Evolutionary conservation across 257 asterid species (phyloP), one percentile per base, ranked within the genome.

Genomic region (Lycium ferocissimum): DNA sequence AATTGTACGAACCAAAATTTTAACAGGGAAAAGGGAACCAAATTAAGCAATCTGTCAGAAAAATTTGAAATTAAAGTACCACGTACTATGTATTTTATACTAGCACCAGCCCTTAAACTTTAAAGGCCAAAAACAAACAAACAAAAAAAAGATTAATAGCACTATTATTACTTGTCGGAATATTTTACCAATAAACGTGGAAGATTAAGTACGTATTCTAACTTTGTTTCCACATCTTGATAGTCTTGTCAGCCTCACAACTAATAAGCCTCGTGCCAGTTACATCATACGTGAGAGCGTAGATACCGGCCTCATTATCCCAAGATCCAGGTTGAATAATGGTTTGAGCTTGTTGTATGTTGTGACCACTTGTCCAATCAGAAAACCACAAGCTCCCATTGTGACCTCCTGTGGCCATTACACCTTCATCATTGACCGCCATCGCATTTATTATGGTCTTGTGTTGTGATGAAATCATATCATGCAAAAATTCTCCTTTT

Each of bases 331-430:
- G 98, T 84, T 96, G 98, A 86, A 92, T 97, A 51, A 94, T 93
- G 3, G 98, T 94, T 83, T 93, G 97, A 80, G 94, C 85, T 91
- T 94, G 98, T 89, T 95, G 99, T 84, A 94, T 92, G 90, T 95
- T 96, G 85, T 95, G 97, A 45, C 99, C 98, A 26, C 98, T 96
- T 79, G 40, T 91, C 98, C 99, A 96, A 86, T 96, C 97, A 97
- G 97, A 95, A 91, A 95, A 96, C 98, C 98, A 95, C 87, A 96
- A 81, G 59, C 98, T 96, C 84, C 99, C 99, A 72, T 96, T 95
- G 63, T 96, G 97, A 95, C 99, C 99, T 89, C 94, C 99, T 18
- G 98, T 97, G 85, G 93, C 93, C 85, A 97, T 84, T 71, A 95
- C 95, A 51, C 98, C 99, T 11, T 97, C 98, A 83, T 93, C 94